phyloP scores from a whole-genome alignment of 1,284 basidiomycete genomes.

The Cerioporus squamosus region DNA sequence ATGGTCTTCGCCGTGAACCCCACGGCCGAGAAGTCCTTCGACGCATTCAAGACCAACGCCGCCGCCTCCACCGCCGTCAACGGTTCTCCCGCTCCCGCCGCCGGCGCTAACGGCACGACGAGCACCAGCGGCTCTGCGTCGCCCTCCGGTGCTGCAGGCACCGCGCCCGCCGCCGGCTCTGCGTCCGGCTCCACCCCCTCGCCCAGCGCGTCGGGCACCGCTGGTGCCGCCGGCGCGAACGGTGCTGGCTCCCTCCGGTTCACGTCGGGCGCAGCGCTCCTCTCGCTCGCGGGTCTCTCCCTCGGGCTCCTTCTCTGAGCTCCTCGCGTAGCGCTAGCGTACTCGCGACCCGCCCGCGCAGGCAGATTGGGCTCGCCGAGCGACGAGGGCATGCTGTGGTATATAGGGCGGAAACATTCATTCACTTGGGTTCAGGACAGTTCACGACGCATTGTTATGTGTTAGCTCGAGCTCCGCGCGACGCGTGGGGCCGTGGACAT shows the following conservation, averaged over 20 bases:
- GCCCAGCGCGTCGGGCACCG: too few species aligned
- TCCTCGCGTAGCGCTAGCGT: neutral
- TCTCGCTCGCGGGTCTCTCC: constrained; percentile 40
- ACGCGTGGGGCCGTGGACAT: constrained; percentile 20
- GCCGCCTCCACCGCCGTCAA: constrained; percentile 27
- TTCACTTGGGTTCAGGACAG: constrained; percentile 12
- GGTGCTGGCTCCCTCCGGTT: constrained; percentile 28
- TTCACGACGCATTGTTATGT: constrained; percentile 12
- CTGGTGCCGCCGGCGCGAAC: too few species aligned
- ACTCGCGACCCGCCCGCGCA: neutral
- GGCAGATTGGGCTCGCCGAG: constrained; percentile 21
- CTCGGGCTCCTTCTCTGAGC: constrained; percentile 40
- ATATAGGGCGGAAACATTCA: constrained; percentile 2
- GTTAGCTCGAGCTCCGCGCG: constrained; percentile 21
- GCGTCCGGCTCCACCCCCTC: constrained; percentile 11
- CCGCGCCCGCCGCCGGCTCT: constrained; percentile 19
- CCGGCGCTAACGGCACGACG: too few species aligned
- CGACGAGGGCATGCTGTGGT: neutral
- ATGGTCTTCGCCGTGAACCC: constrained; percentile 50
- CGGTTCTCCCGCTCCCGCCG: constrained; percentile 3
- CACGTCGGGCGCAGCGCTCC: constrained; percentile 32
- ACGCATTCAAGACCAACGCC: constrained; percentile 42
- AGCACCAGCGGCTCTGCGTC: constrained; percentile 10
- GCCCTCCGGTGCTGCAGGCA: too few species aligned
- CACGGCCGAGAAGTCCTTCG: constrained; percentile 34